Evolutionary conservation across 257 asterid genomes (phyloP).

Genomic region (Scutellaria baicalensis): DNA sequence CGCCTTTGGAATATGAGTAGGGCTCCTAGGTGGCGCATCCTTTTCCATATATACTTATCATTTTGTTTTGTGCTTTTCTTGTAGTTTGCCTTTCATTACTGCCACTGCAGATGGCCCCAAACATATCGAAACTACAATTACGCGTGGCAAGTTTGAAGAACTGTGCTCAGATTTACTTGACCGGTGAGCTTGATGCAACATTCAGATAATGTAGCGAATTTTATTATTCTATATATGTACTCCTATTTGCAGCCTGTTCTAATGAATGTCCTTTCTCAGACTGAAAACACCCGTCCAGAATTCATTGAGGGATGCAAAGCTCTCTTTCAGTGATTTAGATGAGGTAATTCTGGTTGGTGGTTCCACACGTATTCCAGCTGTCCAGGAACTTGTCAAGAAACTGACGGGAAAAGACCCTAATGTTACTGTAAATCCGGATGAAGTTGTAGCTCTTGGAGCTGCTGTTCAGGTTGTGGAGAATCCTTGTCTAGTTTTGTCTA

Average conservation of each 20-base stretch:
- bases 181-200: conserved; percentile 31
- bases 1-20: neutral
- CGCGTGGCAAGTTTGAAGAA: conserved; percentile 87
- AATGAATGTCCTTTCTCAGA: neutral
- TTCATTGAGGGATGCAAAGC: conserved; percentile 6
- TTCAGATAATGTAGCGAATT: no score
- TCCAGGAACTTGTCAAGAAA: conserved; percentile 5
- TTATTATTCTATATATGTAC: no score
- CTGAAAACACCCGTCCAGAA: conserved; percentile 5
- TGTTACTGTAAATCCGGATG: conserved; percentile 3
- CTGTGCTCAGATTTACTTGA: conserved; percentile 88
- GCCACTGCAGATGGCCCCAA: conserved; percentile 98
- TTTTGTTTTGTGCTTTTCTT: neutral
- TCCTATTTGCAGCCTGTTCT: neutral
- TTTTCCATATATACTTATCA: neutral
- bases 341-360: conserved; percentile 8
- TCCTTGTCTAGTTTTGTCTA: neutral
- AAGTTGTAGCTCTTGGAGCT: conserved; percentile 9
- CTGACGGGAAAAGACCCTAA: conserved; percentile 2
- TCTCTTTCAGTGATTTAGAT: conserved; percentile 2
- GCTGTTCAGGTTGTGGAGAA: neutral
- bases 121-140: conserved; percentile 82
- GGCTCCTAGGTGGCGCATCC: no score
- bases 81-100: conserved; percentile 89
- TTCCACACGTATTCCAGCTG: conserved; percentile 6